phyloP scores from a whole-genome alignment of 495 filamentous ascomycete genomes.

The Lophiotrema nucula region DNA sequence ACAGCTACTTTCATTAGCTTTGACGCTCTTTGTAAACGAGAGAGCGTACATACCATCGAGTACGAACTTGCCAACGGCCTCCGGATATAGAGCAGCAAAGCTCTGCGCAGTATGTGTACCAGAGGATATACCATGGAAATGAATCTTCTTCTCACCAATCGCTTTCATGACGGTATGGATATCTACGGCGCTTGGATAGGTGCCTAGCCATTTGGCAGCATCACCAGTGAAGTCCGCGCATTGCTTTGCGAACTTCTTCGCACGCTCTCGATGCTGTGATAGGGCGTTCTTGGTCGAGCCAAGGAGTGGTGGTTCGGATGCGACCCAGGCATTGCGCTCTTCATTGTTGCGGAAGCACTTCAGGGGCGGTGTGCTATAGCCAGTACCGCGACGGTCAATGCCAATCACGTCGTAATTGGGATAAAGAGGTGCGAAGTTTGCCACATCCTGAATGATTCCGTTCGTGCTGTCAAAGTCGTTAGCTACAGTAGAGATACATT shows the following conservation, averaged over 20 bases:
- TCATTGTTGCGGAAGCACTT: constrained; percentile 4
- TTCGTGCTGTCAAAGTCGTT: neutral
- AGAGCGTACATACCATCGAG: neutral
- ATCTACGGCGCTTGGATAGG: constrained; percentile 4
- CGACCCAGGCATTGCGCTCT: neutral
- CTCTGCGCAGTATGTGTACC: neutral
- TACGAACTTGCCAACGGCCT: constrained; percentile 4
- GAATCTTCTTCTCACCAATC: constrained; percentile 5
- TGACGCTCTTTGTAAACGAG: no score
- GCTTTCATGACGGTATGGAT: constrained; percentile 9
- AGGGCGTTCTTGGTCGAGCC: neutral
- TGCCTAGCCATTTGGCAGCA: constrained; percentile 1
- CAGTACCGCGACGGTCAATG: constrained; percentile 4
- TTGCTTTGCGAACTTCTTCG: neutral
- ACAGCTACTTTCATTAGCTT: neutral
- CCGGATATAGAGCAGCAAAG: constrained; percentile 5
- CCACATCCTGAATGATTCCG: neutral
- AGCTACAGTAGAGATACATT: neutral
- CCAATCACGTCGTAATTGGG: constrained; percentile 6
- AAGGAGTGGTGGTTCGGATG: neutral
- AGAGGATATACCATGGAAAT: neutral
- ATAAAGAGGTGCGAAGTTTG: neutral
- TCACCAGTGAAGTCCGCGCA: neutral
- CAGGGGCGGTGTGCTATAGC: neutral
- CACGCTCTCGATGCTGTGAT: neutral